A percentile compares a stretch with the other conserved stretches of the same genome.
Evolutionary conservation across 1,139 yeast genomes (phyloP).

Genomic region (Protomyces macrosporus): DNA sequence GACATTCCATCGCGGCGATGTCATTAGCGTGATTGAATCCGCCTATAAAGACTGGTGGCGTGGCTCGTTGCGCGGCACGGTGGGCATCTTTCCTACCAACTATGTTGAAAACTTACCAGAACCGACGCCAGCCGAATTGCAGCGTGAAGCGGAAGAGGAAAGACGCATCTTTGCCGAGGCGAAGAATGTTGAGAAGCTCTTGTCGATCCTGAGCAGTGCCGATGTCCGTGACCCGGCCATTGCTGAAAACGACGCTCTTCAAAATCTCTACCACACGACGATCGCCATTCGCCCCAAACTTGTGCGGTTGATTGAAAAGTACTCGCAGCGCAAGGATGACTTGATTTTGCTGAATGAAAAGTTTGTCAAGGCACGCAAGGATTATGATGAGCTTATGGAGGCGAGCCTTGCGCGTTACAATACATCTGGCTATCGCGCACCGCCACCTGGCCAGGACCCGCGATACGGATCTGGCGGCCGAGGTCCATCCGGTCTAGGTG

Average conservation of each 20-base stretch:
- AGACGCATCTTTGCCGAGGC: conserved; percentile 47
- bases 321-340: conserved; percentile 64
- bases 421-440: not conserved
- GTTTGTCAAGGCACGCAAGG: conserved; percentile 58
- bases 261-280: conserved; percentile 56
- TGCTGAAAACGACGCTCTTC: conserved; percentile 39
- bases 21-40: conserved; percentile 75
- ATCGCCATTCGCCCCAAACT: conserved; percentile 69
- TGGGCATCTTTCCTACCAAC: conserved; percentile 91
- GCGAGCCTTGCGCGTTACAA: conserved; percentile 37
- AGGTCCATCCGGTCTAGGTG: not conserved
- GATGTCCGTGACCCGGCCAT: conserved; percentile 39
- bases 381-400: conserved; percentile 66
- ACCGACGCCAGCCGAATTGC: conserved; percentile 54
- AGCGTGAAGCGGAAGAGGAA: conserved; percentile 45
- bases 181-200: conserved; percentile 57
- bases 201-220: conserved; percentile 51
- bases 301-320: conserved; percentile 67
- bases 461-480: not conserved
- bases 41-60: conserved; percentile 96
- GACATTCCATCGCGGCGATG: conserved; percentile 41
- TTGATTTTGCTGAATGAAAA: conserved; percentile 50
- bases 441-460: not conserved
- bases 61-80: conserved; percentile 72
- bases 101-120: conserved; percentile 78